These are phyloP conservation scores for Metschnikowia sp. DNA, from an alignment of 805 yeast species.

Conservation along the genomic window DNA sequence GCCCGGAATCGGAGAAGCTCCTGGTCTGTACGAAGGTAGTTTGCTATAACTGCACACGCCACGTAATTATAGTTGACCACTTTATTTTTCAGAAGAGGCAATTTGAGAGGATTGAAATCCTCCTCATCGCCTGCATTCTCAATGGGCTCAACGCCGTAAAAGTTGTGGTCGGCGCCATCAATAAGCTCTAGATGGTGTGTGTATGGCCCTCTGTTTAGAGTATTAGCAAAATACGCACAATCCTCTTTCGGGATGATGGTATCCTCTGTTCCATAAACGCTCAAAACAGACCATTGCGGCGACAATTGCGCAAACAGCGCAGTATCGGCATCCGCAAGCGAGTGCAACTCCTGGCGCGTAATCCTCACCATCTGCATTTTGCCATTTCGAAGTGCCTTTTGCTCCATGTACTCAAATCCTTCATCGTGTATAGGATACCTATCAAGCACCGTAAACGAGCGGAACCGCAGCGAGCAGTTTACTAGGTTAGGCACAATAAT, in stretches of 20 bases:
- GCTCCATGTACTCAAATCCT: conserved; percentile 19
- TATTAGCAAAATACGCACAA: conserved; percentile 54
- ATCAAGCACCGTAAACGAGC: conserved; percentile 44
- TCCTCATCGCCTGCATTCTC: conserved; percentile 30
- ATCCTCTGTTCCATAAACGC: conserved; percentile 72
- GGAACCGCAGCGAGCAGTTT: conserved; percentile 71
- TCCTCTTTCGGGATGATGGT: conserved; percentile 63
- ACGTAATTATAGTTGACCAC: conserved; percentile 54
- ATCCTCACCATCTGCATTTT: conserved; percentile 39
- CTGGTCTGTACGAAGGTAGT: conserved; percentile 46
- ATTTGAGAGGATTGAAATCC: conserved; percentile 32
- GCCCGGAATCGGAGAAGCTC: conserved; percentile 53
- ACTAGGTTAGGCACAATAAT: conserved; percentile 60
- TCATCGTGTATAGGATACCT: conserved; percentile 29
- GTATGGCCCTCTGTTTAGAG: conserved; percentile 49
- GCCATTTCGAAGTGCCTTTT: conserved; percentile 52
- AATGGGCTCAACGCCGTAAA: conserved; percentile 49
- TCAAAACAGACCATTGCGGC: conserved; percentile 50
- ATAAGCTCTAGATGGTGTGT: conserved; percentile 53
- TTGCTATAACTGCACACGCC: conserved; percentile 48
- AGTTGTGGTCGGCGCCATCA: conserved; percentile 78
- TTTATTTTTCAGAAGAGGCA: conserved; percentile 45
- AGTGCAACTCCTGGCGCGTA: conserved; percentile 48
- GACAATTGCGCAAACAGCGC: conserved; percentile 39
- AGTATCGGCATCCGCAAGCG: conserved; percentile 49